Conservation (phyloP, 2,329 filamentous ascomycete species). For the Huntiella abstrusa region DNA sequence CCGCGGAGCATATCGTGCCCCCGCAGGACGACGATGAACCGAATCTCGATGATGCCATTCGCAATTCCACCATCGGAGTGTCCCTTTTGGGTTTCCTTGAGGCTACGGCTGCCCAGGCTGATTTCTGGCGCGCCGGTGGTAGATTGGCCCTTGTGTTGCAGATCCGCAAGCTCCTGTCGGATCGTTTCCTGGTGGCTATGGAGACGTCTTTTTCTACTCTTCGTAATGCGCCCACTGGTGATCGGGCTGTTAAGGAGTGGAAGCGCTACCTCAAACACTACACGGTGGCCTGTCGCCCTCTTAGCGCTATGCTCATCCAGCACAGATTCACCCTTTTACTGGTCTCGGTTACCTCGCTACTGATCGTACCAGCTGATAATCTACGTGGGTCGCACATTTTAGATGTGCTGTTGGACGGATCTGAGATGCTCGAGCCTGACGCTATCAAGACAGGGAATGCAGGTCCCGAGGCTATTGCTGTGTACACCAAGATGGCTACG, state of each 20-base stretch:
- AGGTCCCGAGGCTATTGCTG: conserved; percentile 39
- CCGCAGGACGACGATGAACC: conserved; percentile 36
- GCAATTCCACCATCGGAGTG: conserved; percentile 57
- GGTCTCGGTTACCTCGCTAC: conserved; percentile 55
- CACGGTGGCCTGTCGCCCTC: conserved; percentile 54
- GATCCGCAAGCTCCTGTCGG: conserved; percentile 57
- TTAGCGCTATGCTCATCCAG: conserved; percentile 83
- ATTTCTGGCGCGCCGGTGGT: conserved; percentile 64
- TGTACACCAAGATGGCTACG: conserved; percentile 51
- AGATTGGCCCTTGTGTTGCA: conserved; percentile 54
- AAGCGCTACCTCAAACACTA: conserved; percentile 73
- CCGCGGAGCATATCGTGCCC: conserved; percentile 35
- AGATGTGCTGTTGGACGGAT: conserved; percentile 49
- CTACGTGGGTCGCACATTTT: conserved; percentile 47
- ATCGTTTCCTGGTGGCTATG: conserved; percentile 66
- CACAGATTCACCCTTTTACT: conserved; percentile 75
- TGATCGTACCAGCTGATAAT: conserved; percentile 43
- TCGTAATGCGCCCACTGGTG: conserved; percentile 53
- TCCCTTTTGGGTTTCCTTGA: conserved; percentile 83
- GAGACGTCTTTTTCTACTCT: conserved; percentile 84
- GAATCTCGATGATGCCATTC: conserved; percentile 45
- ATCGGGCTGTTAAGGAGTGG: conserved; percentile 61
- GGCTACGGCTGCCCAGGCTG: conserved; percentile 56
- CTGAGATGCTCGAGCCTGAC: conserved; percentile 17
- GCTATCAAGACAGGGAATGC: conserved; percentile 17